Conservation (phyloP, 2,329 filamentous ascomycete genomes). For the Stachybotrys echinatus region DNA sequence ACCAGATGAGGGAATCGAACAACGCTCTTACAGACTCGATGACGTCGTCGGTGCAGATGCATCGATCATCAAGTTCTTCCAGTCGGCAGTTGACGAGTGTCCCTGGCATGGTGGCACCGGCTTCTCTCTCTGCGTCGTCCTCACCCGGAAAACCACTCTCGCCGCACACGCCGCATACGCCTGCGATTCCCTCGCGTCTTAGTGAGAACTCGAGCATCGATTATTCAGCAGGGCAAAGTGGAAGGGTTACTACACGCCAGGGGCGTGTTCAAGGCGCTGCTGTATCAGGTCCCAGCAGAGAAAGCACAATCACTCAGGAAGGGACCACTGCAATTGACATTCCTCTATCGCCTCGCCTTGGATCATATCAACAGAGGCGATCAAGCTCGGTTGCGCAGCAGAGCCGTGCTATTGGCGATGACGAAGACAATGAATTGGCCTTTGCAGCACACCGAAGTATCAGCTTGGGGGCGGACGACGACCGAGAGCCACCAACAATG, state of each 20-base stretch:
- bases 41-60: slow-evolving; percentile 80
- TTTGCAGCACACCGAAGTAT: slow-evolving; percentile 61
- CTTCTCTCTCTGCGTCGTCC: slow-evolving; percentile 76
- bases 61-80: slow-evolving; percentile 73
- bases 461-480: slow-evolving; percentile 61
- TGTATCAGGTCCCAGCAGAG: slow-evolving; percentile 25
- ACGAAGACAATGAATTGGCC: slow-evolving; percentile 57
- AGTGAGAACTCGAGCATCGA: slow-evolving; percentile 76
- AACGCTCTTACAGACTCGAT: slow-evolving; percentile 88
- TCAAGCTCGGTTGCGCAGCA: slow-evolving; percentile 66
- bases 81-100: slow-evolving; percentile 56
- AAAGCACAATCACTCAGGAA: slow-evolving; percentile 37
- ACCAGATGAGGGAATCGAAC: slow-evolving; percentile 84
- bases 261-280: slow-evolving; percentile 17
- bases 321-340: slow-evolving; percentile 68
- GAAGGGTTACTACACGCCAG: slow-evolving; percentile 23
- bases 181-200: slow-evolving; percentile 87
- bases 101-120: slow-evolving; percentile 63
- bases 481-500: slow-evolving; percentile 59
- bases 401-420: slow-evolving; percentile 46
- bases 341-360: slow-evolving; percentile 61
- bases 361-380: slow-evolving; percentile 50
- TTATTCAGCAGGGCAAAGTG: slow-evolving; percentile 17
- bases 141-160: slow-evolving; percentile 88
- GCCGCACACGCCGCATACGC: slow-evolving; percentile 86